These are phyloP conservation scores for Speleostelium caveatum DNA, from an alignment of 78 protist species.

Conservation along the genomic window DNA sequence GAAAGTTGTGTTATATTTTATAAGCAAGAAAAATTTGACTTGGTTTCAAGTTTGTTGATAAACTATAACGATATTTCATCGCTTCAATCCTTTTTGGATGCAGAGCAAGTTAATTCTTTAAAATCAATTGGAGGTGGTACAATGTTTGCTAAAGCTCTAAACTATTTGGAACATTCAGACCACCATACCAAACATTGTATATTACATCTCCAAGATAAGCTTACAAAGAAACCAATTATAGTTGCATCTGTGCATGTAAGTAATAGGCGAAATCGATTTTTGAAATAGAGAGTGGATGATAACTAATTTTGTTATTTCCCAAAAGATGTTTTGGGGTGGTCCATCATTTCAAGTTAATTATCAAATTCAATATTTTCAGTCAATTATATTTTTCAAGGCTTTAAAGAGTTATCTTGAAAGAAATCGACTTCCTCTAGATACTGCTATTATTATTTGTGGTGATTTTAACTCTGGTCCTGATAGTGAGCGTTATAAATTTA, in stretches of 20 bases:
- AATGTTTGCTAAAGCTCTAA: neutral
- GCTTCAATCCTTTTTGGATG: neutral
- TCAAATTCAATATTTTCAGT: slow-evolving; percentile 28
- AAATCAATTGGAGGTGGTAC: neutral
- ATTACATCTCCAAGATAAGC: slow-evolving; percentile 7
- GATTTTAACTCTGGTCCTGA: slow-evolving; percentile 57
- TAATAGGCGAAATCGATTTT: neutral
- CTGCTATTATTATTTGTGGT: slow-evolving; percentile 40
- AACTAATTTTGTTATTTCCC: neutral
- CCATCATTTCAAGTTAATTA: neutral
- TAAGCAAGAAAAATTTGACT: neutral
- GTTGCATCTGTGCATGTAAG: slow-evolving; percentile 36
- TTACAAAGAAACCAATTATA: neutral
- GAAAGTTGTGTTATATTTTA: slow-evolving; percentile 33
- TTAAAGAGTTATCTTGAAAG: neutral
- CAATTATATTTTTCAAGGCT: slow-evolving; percentile 2
- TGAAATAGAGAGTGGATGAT: neutral
- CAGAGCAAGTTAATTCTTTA: neutral
- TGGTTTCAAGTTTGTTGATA: neutral
- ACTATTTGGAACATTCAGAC: neutral
- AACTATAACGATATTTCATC: neutral
- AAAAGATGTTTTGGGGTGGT: slow-evolving; percentile 39
- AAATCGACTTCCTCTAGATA: neutral
- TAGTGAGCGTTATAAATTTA: neutral
- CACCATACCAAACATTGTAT: slow-evolving; percentile 22